Evolutionary conservation across 768 basidiomycete species (phyloP), one percentile per base, ranked within the genome.

Genomic region (Lanmaoa pseudosensibilis): DNA sequence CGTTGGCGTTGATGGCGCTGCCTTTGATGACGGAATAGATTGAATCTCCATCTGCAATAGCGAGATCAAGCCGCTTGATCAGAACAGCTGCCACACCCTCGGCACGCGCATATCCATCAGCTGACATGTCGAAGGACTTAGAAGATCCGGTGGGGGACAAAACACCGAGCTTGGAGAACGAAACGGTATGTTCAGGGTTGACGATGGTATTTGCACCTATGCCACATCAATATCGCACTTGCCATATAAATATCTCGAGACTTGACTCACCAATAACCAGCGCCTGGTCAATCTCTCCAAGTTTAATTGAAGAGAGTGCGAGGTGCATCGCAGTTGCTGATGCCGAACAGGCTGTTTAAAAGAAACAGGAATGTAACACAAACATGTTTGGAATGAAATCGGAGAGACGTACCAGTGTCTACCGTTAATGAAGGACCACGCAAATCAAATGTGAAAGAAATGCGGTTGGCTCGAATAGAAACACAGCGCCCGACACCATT

Each of bases 391-490:
- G 8, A 12, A 40, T 12, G 23, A 12, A 43, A 54, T 1, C 4
- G 12, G 12, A 30, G 12, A 40, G 2, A 44, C 56, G 1, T 37
- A 69, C 68, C 67, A 2, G 64, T 64, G 56, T 83, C 81, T 0
- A 76, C 60, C 6, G 80, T 77, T 34, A 82, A 56, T 5, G 82
- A 83, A 13, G 82, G 82, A 13, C 81, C 81, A 1, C 66, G 72
- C 19, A 76, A 54, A 48, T 77, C 73, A 43, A 75, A 67, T 0
- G 65, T 65, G 56, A 70, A 76, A 18, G 71, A 71, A n/a, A 75
- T 63, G 37, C 70, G 62, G 56, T 75, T 73, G 13, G 68, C 68
- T 11, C 63, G 65, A 41, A 66, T 67, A 16, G 70, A 71, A 19
- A 69, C 59, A 55, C 64, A 66, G n/a, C 70, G 69, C 32, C 70